Evolutionary conservation across 805 yeast genomes (phyloP).

Genomic region (Cyberlindnera amylophila): DNA sequence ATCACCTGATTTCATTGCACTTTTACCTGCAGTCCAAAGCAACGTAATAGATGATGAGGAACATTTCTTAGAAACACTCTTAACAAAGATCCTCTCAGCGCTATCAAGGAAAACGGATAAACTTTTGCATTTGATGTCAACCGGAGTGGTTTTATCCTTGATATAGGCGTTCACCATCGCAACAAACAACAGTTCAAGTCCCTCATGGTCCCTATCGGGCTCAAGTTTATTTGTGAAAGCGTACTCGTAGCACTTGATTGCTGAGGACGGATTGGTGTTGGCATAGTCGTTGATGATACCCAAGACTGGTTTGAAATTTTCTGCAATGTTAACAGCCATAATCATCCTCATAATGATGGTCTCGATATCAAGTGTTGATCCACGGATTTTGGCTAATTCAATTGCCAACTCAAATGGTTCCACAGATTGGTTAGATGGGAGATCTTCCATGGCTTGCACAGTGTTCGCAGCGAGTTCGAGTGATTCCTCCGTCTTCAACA

Average conservation of each 20-base stretch:
- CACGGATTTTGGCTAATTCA: constrained; percentile 19
- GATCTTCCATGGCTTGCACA: constrained; percentile 25
- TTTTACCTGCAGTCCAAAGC: constrained; percentile 38
- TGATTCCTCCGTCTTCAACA: constrained; percentile 16
- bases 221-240: constrained; percentile 31
- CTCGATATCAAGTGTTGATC: constrained; percentile 19
- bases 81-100: constrained; percentile 29
- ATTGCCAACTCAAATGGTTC: constrained; percentile 32
- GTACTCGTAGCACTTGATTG: constrained; percentile 34
- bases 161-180: constrained; percentile 30
- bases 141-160: constrained; percentile 25
- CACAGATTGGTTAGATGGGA: constrained; percentile 25
- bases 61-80: constrained; percentile 27
- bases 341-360: constrained; percentile 36
- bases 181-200: constrained; percentile 21
- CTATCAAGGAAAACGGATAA: constrained; percentile 24
- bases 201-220: constrained; percentile 24
- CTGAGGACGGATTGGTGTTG: constrained; percentile 21
- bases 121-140: constrained; percentile 22
- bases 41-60: constrained; percentile 33
- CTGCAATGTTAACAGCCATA: constrained; percentile 25
- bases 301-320: constrained; percentile 24
- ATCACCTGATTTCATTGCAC: constrained; percentile 25
- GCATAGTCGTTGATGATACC: constrained; percentile 30
- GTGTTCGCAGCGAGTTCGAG: constrained; percentile 21